Evolutionary conservation across 2,329 filamentous ascomycete species (phyloP).

Genomic region (Amauroascus niger): DNA sequence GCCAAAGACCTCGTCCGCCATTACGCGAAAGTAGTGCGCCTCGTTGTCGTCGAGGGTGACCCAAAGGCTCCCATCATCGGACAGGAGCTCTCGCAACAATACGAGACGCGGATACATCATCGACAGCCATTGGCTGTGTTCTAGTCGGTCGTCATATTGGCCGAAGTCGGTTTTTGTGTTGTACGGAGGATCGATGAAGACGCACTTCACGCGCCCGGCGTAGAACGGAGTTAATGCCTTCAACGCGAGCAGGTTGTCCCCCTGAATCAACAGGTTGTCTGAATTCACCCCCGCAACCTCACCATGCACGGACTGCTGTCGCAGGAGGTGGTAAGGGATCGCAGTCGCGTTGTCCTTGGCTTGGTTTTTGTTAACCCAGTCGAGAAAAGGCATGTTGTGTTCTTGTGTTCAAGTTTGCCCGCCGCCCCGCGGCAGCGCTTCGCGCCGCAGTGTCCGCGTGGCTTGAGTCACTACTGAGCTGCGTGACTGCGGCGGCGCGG

Average conservation of each 20-base stretch:
- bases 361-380: background rate
- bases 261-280: background rate
- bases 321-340: background rate
- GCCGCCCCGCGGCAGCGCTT: background rate
- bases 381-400: background rate
- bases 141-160: background rate
- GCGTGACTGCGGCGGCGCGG: background rate
- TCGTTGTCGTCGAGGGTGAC: background rate
- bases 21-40: background rate
- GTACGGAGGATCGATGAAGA: background rate
- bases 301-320: background rate
- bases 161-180: background rate
- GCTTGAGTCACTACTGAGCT: background rate
- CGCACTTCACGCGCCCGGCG: background rate
- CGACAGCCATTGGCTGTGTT: background rate
- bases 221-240: background rate
- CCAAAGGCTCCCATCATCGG: background rate
- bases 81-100: background rate
- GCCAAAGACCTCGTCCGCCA: background rate
- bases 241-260: background rate
- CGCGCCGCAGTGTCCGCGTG: background rate
- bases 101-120: background rate
- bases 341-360: background rate
- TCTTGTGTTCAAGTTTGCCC: background rate
- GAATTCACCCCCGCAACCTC: background rate